A percentile compares a stretch with the other conserved stretches of the same genome.
Evolutionary conservation across 2,329 filamentous ascomycete species (phyloP).

Genomic region (Beauveria australis): DNA sequence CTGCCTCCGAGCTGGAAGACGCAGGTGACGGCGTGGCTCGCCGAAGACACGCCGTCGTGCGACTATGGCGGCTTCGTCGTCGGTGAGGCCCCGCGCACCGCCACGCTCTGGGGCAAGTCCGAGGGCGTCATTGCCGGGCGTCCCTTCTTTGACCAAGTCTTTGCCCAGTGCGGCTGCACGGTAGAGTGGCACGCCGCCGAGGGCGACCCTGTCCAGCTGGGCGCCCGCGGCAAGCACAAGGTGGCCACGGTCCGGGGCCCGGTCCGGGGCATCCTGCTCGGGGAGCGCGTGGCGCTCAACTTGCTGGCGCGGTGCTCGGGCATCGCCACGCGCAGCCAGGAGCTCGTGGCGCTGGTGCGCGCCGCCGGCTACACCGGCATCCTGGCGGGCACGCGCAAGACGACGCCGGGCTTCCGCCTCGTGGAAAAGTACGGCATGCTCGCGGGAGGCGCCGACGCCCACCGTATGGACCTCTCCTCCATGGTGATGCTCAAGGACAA

Average conservation of each 20-base stretch:
- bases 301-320: constrained; percentile 85
- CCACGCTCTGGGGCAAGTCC: constrained; percentile 63
- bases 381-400: constrained; percentile 93
- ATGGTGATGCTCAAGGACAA: constrained; percentile 99
- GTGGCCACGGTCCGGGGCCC: constrained; percentile 82
- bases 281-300: constrained; percentile 88
- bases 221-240: constrained; percentile 47
- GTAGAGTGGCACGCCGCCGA: constrained; percentile 82
- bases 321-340: constrained; percentile 63
- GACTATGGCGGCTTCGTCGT: constrained; percentile 98
- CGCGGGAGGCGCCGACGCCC: constrained; percentile 83
- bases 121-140: constrained; percentile 78
- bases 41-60: constrained; percentile 92
- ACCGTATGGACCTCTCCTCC: constrained; percentile 80
- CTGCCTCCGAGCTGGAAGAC: constrained; percentile 80
- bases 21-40: constrained; percentile 74
- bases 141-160: constrained; percentile 93
- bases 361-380: constrained; percentile 69
- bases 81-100: constrained; percentile 56
- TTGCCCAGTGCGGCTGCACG: constrained; percentile 80
- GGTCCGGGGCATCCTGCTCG: constrained; percentile 72
- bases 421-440: constrained; percentile 99
- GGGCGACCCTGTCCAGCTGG: constrained; percentile 51
- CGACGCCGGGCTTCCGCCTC: constrained; percentile 87
- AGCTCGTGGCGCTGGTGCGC: constrained; percentile 48